phyloP scores from a whole-genome alignment of 202 grass and related monocot species.

The Panicum virgatum region DNA sequence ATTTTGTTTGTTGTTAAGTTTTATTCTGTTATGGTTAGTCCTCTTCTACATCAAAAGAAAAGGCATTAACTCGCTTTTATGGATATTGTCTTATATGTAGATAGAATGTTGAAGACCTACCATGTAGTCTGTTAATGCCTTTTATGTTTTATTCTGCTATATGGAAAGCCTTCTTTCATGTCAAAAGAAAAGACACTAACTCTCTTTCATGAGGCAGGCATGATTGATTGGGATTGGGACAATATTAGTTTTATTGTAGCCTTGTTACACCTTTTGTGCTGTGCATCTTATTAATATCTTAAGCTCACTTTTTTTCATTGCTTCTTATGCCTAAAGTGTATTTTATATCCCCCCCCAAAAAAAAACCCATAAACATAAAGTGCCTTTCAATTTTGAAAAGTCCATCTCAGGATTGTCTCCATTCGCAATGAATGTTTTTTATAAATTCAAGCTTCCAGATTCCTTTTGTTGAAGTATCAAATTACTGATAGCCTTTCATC shows the following conservation, averaged over 20 bases:
- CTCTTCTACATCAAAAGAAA: too few species aligned
- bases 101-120: not conserved
- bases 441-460: not conserved
- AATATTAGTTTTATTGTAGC: not conserved
- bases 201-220: not conserved
- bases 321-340: too few species aligned
- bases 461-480: not conserved
- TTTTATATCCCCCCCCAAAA: too few species aligned
- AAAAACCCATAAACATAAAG: too few species aligned
- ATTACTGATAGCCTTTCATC: constrained; percentile 26
- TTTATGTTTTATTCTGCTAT: not conserved
- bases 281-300: not conserved
- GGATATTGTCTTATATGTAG: not conserved
- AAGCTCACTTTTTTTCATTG: too few species aligned
- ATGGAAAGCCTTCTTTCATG: not conserved
- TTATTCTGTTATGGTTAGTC: too few species aligned
- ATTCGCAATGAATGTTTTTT: not conserved
- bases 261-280: not conserved
- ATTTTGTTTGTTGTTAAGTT: not conserved
- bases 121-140: not conserved
- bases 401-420: not conserved
- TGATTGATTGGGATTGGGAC: not conserved
- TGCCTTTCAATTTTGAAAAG: not conserved
- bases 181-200: not conserved
- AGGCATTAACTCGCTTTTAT: too few species aligned